phyloP scores from a whole-genome alignment of 1,139 yeast genomes.

The Geotrichum histeridarum region DNA sequence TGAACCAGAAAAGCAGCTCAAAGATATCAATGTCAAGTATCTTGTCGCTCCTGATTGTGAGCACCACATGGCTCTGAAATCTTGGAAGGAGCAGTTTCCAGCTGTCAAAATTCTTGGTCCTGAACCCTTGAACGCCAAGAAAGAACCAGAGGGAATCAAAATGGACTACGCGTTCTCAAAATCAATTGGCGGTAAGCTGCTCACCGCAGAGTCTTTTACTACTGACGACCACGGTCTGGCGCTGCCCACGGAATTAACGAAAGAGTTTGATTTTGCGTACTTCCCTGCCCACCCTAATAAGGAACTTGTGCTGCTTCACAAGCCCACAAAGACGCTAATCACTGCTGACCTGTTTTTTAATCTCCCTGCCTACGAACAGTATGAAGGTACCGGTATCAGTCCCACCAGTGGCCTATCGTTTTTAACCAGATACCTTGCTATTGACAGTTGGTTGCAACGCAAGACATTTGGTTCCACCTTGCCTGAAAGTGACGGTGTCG shows the following conservation, averaged over 20 bases:
- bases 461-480: constrained; percentile 35
- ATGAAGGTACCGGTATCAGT: constrained; percentile 37
- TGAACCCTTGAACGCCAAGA: constrained; percentile 39
- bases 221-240: constrained; percentile 20
- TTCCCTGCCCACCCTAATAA: constrained; percentile 51
- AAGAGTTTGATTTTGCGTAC: constrained; percentile 51
- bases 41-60: constrained; percentile 34
- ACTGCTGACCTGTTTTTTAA: constrained; percentile 57
- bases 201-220: constrained; percentile 22
- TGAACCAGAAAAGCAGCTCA: constrained; percentile 38
- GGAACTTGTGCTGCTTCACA: constrained; percentile 52
- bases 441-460: constrained; percentile 33
- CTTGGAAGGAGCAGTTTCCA: constrained; percentile 49
- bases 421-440: constrained; percentile 40
- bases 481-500: constrained; percentile 25
- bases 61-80: constrained; percentile 38
- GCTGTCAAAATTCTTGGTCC: constrained; percentile 48
- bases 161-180: constrained; percentile 39
- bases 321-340: constrained; percentile 44
- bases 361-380: constrained; percentile 45
- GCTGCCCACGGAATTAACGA: constrained; percentile 30
- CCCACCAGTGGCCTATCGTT: constrained; percentile 45
- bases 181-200: constrained; percentile 16
- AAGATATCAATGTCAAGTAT: constrained; percentile 34
- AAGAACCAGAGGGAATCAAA: constrained; percentile 32